These are phyloP conservation scores for Kodamaea sp. DNA, from an alignment of 1,139 yeast species.

Conservation along the genomic window DNA sequence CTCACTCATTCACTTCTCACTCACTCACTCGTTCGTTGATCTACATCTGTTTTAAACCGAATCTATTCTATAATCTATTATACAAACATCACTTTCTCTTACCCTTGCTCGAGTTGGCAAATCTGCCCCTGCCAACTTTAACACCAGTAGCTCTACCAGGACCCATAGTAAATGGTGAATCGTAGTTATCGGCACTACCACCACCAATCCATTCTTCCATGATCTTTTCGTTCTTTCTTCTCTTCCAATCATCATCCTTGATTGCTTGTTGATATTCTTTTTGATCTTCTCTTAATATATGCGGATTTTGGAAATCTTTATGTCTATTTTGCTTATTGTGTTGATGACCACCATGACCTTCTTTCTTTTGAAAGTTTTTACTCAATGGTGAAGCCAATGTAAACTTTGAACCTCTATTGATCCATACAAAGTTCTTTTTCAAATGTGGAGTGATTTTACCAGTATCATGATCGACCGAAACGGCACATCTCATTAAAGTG, in stretches of 20 bases:
- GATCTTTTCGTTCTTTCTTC: conserved; percentile 79
- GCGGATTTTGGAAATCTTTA: conserved; percentile 49
- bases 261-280: conserved; percentile 86
- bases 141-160: conserved; percentile 65
- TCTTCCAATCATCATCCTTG: conserved; percentile 84
- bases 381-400: conserved; percentile 71
- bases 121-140: conserved; percentile 77
- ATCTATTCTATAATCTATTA: neutral
- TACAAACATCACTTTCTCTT: conserved; percentile 26
- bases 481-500: conserved; percentile 86
- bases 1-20: neutral
- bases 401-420: conserved; percentile 78
- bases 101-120: conserved; percentile 59
- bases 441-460: conserved; percentile 89
- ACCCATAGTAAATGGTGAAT: conserved; percentile 80
- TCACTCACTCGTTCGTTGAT: neutral
- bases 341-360: conserved; percentile 71
- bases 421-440: conserved; percentile 92
- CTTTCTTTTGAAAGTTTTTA: conserved; percentile 55
- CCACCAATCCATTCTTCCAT: conserved; percentile 90
- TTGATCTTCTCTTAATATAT: conserved; percentile 84
- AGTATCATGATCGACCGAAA: conserved; percentile 71
- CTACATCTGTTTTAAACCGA: conserved; percentile 1
- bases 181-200: conserved; percentile 85
- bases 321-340: conserved; percentile 61